Percentiles rank a stretch among this genome's conserved stretches.
These are phyloP conservation scores for Kalaharituber pfeilii DNA, from an alignment of 2,329 filamentous ascomycete genomes.

Conservation along the genomic window DNA sequence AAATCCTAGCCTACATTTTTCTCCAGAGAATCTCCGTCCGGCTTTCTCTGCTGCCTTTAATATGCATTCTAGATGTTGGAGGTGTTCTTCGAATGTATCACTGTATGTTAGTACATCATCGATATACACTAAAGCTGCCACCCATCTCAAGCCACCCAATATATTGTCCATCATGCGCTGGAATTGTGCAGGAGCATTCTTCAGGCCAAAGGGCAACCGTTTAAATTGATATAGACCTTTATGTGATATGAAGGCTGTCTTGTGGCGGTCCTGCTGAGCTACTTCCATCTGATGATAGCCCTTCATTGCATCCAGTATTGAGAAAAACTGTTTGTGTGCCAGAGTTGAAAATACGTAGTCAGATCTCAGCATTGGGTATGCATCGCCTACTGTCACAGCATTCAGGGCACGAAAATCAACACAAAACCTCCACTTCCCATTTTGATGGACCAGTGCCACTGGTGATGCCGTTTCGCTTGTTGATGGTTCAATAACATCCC, in stretches of 20 bases:
- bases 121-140: constrained; percentile 7
- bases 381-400: background rate
- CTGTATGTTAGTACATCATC: constrained; percentile 5
- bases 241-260: background rate
- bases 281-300: constrained; percentile 1
- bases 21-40: background rate
- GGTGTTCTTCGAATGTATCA: background rate
- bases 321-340: background rate
- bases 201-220: background rate
- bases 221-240: constrained; percentile 1
- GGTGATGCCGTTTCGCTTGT: background rate
- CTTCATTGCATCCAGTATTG: background rate
- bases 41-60: background rate
- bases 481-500: background rate
- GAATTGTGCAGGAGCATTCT: constrained; percentile 3
- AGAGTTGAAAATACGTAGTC: background rate
- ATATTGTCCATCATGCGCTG: constrained; percentile 4
- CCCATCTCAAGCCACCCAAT: background rate
- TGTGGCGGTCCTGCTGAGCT: background rate
- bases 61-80: background rate
- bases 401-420: constrained; percentile 2
- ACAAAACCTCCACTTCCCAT: constrained; percentile 5
- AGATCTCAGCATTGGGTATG: constrained; percentile 3
- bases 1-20: background rate
- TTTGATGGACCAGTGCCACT: constrained; percentile 2